Base-by-base conservation (phyloP, 352 stramenopile genomes). In the Phytophthora chlamydospora region DNA sequence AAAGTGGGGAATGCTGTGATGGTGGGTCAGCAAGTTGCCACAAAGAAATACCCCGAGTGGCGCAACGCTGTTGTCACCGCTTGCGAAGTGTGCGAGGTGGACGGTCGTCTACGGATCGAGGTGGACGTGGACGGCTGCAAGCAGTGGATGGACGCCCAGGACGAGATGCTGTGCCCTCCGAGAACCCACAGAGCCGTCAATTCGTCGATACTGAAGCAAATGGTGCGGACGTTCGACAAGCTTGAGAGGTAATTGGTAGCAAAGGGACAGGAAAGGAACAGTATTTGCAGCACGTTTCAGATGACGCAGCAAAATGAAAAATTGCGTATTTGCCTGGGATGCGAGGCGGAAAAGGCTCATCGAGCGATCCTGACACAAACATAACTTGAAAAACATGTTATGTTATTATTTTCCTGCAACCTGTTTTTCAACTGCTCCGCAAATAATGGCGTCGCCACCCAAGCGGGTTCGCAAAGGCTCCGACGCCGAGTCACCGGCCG, bases 101-200 rank as follows among this genome's bases (percentile, higher is more conserved):
- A 68, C n/a, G 42, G 60, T 10, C 47, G 50, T 17, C 44, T 85
- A 40, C 73, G 68, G 13, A 70, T 91, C 14, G 64, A 81, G 32
- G 54, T 90, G 32, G 71, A 66, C 9, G 62, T 76, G 8, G 71
- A 70, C 31, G 69, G 66, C 6, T 34, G 56, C 3, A 58, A 63
- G 14, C 62, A 75, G 34, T 89, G 79, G 77, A 72, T 82, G 56
- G 77, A 90, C 21, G 69, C 68, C 4, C 83, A 91, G 47, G 78
- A 89, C 29, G 83, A 91, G 45, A 54, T 89, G 53, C 54, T 91
- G 17, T 89, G 80, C 59, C 63, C 58, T 7, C 68, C 73, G 13
- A 72, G 76, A n/a, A 91, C 77, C 5, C 85, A 88, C 58, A 85
- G 82, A 56, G 63, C 60, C 4, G 41, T 47, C 14, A 89, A 89